These are phyloP conservation scores for Agastache rugosa DNA, from an alignment of 257 asterid genomes.

Conservation along the genomic window DNA sequence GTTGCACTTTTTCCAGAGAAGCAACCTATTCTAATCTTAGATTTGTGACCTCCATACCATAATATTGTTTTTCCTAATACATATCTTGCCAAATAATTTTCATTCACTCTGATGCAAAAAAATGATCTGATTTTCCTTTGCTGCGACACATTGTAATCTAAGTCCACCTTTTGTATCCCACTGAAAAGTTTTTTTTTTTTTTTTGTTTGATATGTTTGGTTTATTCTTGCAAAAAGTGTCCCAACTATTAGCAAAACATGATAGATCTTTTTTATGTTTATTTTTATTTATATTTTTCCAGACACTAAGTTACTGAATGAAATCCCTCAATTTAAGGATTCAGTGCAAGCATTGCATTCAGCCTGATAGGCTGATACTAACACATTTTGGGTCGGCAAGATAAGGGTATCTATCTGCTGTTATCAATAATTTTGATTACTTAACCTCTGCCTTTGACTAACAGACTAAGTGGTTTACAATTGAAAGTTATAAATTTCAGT, in stretches of 20 bases:
- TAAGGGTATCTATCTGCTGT: not conserved
- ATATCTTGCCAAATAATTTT: not conserved
- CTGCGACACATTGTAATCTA: not conserved
- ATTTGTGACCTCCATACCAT: not conserved
- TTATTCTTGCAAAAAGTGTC: conserved; percentile 1
- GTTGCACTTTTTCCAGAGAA: conserved; percentile 15
- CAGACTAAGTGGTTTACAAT: conserved; percentile 16
- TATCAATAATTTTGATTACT: conserved; percentile 8
- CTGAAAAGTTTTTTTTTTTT: not conserved
- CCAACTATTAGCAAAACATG: not conserved
- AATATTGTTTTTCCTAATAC: not conserved
- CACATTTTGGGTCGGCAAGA: not conserved
- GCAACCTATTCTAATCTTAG: not conserved
- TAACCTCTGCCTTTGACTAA: conserved; percentile 8
- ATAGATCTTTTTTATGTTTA: not conserved
- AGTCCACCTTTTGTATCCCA: conserved; percentile 16
- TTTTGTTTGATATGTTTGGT: not conserved
- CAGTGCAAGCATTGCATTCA: conserved; percentile 2
- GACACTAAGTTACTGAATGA: not conserved
- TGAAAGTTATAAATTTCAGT: not conserved
- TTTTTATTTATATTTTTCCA: not conserved
- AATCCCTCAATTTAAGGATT: not conserved
- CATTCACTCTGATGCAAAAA: not conserved
- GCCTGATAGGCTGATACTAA: not conserved
- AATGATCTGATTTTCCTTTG: conserved; percentile 22